Percentiles rank a stretch among this genome's conserved stretches.
These are phyloP conservation scores for Copromyces sp. DNA, from an alignment of 495 filamentous ascomycete species.

Conservation along the genomic window DNA sequence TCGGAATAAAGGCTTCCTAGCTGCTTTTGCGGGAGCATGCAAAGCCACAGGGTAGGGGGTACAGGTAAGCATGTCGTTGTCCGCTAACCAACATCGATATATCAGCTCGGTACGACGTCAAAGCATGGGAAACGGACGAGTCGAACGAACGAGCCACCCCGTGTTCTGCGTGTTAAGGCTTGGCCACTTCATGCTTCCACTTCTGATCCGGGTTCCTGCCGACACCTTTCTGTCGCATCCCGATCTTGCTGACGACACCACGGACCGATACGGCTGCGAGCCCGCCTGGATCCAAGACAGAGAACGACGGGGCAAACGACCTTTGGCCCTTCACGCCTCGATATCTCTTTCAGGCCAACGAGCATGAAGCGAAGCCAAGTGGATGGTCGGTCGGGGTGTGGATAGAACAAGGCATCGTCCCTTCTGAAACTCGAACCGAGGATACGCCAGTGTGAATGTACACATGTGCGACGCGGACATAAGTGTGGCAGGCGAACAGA, in stretches of 20 bases:
- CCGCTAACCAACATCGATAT: not conserved
- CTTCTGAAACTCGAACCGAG: constrained; percentile 3
- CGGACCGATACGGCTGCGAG: not conserved
- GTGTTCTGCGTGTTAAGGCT: not conserved
- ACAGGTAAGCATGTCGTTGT: not conserved
- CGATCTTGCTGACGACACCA: not conserved
- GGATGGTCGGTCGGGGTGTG: constrained; percentile 3
- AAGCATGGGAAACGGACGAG: not conserved
- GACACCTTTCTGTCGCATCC: not conserved
- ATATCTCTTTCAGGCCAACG: not conserved
- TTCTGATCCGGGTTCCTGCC: not conserved
- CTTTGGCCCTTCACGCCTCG: not conserved
- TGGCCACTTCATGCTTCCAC: not conserved
- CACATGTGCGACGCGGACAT: not conserved
- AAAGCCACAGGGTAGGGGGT: not conserved
- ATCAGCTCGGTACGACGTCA: not conserved
- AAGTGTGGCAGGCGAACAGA: not conserved
- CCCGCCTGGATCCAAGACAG: not conserved
- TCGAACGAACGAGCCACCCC: not conserved
- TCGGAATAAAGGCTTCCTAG: not conserved
- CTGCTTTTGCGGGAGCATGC: not conserved
- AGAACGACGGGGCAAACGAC: not conserved
- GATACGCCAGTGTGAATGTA: not conserved
- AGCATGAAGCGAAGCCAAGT: not conserved
- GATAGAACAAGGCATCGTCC: not conserved